phyloP scores from a whole-genome alignment of 2,329 filamentous ascomycete species.

The Raffaelea albimanens region DNA sequence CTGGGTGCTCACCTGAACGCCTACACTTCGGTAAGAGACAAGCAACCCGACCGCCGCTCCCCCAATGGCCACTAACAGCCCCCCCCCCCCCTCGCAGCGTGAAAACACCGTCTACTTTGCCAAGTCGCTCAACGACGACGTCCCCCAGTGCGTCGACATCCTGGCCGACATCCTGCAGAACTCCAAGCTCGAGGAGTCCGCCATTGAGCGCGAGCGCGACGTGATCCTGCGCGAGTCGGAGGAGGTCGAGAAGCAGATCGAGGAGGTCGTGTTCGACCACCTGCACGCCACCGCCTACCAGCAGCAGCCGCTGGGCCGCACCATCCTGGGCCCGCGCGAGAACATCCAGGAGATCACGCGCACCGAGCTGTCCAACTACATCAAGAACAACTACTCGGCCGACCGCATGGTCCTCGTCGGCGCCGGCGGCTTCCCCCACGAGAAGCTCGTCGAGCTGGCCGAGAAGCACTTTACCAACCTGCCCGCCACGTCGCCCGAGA shows the following conservation, averaged over 20 bases:
- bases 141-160: conserved; percentile 93
- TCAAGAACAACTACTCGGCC: conserved; percentile 99
- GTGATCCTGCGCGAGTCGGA: conserved; percentile 98
- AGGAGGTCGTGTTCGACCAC: conserved; percentile 99
- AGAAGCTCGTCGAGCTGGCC: conserved; percentile 87
- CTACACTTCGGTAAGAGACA: conserved; percentile 76
- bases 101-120: conserved; percentile 99
- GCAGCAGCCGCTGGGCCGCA: conserved; percentile 89
- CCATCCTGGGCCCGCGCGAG: conserved; percentile 93
- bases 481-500: conserved; percentile 65
- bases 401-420: conserved; percentile 99
- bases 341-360: conserved; percentile 96
- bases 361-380: conserved; percentile 86
- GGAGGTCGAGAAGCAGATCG: conserved; percentile 99
- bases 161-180: conserved; percentile 98
- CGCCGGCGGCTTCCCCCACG: conserved; percentile 86
- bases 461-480: conserved; percentile 89
- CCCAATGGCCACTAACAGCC: conserved; percentile 11
- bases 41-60: too few relatives aligned
- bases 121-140: conserved; percentile 97
- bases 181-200: conserved; percentile 88
- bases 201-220: conserved; percentile 95
- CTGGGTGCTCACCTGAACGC: conserved; percentile 99
- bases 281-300: conserved; percentile 97
- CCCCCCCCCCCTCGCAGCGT: conserved; percentile 45